Base-by-base conservation (phyloP, 306 rosid genomes). In the Corylus avellana region DNA sequence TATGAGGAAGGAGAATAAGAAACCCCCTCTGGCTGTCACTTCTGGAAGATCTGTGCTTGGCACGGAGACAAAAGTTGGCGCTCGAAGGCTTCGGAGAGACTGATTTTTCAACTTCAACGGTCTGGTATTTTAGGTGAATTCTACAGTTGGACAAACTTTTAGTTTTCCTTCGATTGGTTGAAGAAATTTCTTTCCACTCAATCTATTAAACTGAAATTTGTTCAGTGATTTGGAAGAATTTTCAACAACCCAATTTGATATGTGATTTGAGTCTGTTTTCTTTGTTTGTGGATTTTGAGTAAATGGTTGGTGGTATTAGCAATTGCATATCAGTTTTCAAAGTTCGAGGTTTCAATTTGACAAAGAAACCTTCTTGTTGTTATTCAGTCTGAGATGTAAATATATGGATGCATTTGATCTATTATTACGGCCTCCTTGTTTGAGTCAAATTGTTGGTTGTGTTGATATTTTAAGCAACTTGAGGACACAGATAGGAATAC, bases 1-100 rank as follows among this genome's bases (percentile, higher is more conserved):
- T 79, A 90, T 85, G 94, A 86, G 80, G 67, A 95, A 93, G 81
- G 99, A 90, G 46, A 93, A 83, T 20, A 93, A 89, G 85, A 95
- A 89, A 37, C 99, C 97, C 55, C 97, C 98, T 67, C 85, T 88
- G 37, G 82, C 92, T 37, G 18, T 77, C 1, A 86, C 75, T 27
- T 61, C 62, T 25, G 91, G 79, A n/a, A 93, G 76, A 72, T 82
- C 89, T 7, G 69, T 9, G 32, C 0, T 35, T 1, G 84, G 69
- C 0, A 83, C 85, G 4, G 86, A 79, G 51, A 86, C 69, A 56
- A 92, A 88, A 74, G 51, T 49, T 0, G 86, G 80, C 22, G 79
- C 81, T 61, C 73, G 84, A 68, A 85, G 89, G 76, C 53, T 46
- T n/a, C 73, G 88, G 14, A 85, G 85, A 86, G 76, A 74, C 70